Base-by-base conservation (phyloP, 441 rosid species). In the Sinapis alba region DNA sequence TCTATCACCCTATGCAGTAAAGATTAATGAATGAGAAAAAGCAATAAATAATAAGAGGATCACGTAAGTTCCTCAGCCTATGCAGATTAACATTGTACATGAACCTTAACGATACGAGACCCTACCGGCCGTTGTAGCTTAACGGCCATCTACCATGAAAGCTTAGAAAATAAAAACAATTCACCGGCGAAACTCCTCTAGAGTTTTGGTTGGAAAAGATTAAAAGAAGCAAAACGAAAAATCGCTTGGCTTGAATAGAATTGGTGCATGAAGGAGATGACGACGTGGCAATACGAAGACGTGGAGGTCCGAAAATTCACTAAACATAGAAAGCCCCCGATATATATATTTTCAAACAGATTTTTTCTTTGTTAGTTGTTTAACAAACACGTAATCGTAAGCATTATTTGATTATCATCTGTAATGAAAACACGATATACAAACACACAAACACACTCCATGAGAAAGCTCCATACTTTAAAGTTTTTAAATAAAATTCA, bases 71-170 rank as follows among this genome's bases (percentile, higher is more conserved):
- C 43, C n/a, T 45, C 51, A 51, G 30, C 15, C 51, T n/a, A 32
- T 53, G 23, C 59, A 51, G 57, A 51, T 51, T 51, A 19, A 54
- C 28, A 54, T 2, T 54, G 60, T 54, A 54, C 60, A 21, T 21
- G 60, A 51, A 88, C 98, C 96, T 85, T 26, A 88, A 78, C 41
- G 90, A 69, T 34, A 81, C 20, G 80, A 86, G 83, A 84, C 81
- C 50, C 47, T 73, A 80, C 5, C 83, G 84, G 81, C 5, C 83
- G 84, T 45, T 79, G 88, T 66, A 89, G 73, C 83, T 84, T 86
- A 74, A 85, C 84, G 38, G 84, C 94, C 97, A 90, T 89, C 63
- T 68, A 74, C 72, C 75, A 79, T 63, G 75, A 62, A 78, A 63
- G 53, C 54, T 68, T 19, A 16, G 0, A 59, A 45, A 7, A 54